Evolutionary conservation across 192 early-diverging fungal genomes (phyloP).

Genomic region (Gigaspora rosea): DNA sequence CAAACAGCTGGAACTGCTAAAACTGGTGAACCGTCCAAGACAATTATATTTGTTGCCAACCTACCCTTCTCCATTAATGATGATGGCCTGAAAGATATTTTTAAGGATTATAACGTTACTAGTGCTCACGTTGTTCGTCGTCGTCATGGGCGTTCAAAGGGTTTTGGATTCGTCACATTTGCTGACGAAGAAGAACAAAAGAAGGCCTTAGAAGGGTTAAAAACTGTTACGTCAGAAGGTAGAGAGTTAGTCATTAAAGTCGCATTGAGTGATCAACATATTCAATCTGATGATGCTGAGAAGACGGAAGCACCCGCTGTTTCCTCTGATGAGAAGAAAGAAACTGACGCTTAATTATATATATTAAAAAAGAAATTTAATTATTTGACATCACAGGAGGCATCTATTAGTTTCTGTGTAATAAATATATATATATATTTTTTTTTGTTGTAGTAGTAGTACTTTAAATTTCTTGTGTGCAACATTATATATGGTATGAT

Average conservation of each 20-base stretch:
- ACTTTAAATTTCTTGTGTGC: background rate
- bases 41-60: slow-evolving; percentile 78
- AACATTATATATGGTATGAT: slow-evolving; percentile 11
- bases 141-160: slow-evolving; percentile 77
- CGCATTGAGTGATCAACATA: slow-evolving; percentile 56
- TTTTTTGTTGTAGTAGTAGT: background rate
- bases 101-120: slow-evolving; percentile 70
- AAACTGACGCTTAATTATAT: background rate
- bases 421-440: background rate
- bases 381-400: background rate
- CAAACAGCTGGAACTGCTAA: slow-evolving; percentile 36
- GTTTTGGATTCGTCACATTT: slow-evolving; percentile 94
- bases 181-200: slow-evolving; percentile 74
- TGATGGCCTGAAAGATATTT: slow-evolving; percentile 71
- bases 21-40: slow-evolving; percentile 62
- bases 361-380: background rate
- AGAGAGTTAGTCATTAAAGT: slow-evolving; percentile 67
- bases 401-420: background rate
- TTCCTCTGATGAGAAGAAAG: slow-evolving; percentile 16
- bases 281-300: slow-evolving; percentile 21
- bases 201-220: slow-evolving; percentile 67
- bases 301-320: slow-evolving; percentile 14
- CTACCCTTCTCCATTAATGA: slow-evolving; percentile 73
- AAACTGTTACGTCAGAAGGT: slow-evolving; percentile 63
- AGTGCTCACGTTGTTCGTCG: slow-evolving; percentile 74